These are phyloP conservation scores for Citrullus colocynthis DNA, from an alignment of 306 rosid species.

Conservation along the genomic window DNA sequence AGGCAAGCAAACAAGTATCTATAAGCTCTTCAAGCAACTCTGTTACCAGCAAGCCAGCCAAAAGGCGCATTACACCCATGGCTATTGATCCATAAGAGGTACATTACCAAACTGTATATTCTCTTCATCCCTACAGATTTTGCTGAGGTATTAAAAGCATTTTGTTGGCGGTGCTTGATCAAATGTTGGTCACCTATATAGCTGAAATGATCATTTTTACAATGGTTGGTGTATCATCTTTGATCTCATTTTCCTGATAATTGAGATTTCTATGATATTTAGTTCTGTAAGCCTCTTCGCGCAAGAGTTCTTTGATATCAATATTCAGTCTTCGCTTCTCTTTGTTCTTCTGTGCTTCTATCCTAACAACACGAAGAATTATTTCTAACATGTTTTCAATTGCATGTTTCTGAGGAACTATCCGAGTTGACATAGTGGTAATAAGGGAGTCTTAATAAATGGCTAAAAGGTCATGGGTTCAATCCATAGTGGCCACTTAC, in stretches of 20 bases:
- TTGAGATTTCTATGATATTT: background rate
- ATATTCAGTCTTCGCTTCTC: background rate
- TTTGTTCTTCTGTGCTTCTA: background rate
- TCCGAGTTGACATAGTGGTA: no score
- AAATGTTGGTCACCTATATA: background rate
- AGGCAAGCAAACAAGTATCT: slow-evolving; percentile 16
- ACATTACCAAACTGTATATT: slow-evolving; percentile 7
- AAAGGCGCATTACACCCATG: slow-evolving; percentile 43
- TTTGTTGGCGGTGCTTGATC: background rate
- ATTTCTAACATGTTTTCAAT: background rate
- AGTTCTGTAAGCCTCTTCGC: background rate
- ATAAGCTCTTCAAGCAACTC: slow-evolving; percentile 12
- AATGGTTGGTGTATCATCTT: background rate
- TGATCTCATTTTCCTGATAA: background rate
- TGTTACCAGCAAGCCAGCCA: slow-evolving; percentile 21
- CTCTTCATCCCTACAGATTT: background rate
- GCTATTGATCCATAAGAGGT: slow-evolving; percentile 25
- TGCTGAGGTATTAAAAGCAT: background rate
- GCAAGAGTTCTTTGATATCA: background rate
- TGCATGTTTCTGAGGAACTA: background rate
- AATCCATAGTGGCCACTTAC: no score
- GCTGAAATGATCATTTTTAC: background rate
- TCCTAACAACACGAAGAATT: background rate
- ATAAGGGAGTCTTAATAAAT: no score
- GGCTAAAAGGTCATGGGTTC: no score